A percentile compares a stretch with the other conserved stretches of the same genome.
phyloP scores from a whole-genome alignment of 202 grass and related monocot genomes.

The Setaria viridis region DNA sequence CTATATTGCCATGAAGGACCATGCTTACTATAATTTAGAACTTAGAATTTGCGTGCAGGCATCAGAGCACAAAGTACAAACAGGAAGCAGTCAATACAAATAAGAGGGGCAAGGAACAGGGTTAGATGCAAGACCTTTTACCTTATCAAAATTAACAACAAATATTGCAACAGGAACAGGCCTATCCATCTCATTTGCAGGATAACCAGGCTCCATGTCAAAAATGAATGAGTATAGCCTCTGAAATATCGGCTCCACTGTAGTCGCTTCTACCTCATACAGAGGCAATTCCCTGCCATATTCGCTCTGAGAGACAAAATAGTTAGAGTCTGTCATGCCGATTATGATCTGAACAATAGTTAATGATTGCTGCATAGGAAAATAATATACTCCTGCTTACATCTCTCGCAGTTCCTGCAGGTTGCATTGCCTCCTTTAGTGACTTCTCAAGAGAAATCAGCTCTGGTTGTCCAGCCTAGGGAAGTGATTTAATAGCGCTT shows the following conservation, averaged over 20 bases:
- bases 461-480: slow-evolving; percentile 94
- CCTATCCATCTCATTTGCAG: slow-evolving; percentile 85
- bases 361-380: slow-evolving; percentile 33
- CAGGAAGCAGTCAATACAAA: slow-evolving; percentile 24
- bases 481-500: slow-evolving; percentile 34
- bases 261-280: slow-evolving; percentile 91
- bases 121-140: slow-evolving; percentile 38
- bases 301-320: slow-evolving; percentile 75
- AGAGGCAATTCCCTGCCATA: slow-evolving; percentile 94
- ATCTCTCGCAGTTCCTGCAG: slow-evolving; percentile 85
- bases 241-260: slow-evolving; percentile 80
- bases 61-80: slow-evolving; percentile 20
- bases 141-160: slow-evolving; percentile 99
- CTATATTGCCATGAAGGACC: slow-evolving; percentile 6
- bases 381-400: slow-evolving; percentile 51
- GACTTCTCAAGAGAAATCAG: slow-evolving; percentile 93
- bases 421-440: slow-evolving; percentile 87
- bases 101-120: slow-evolving; percentile 12
- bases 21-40: slow-evolving; percentile 33
- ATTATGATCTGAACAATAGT: slow-evolving; percentile 29
- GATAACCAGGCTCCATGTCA: slow-evolving; percentile 81
- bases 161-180: slow-evolving; percentile 88
- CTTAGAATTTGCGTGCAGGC: slow-evolving; percentile 31
- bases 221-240: slow-evolving; percentile 97
- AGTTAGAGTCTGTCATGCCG: slow-evolving; percentile 33